A percentile compares a stretch with the other conserved stretches of the same genome.
Evolutionary conservation across 306 rosid genomes (phyloP).

Genomic region (Purshia tridentata): DNA sequence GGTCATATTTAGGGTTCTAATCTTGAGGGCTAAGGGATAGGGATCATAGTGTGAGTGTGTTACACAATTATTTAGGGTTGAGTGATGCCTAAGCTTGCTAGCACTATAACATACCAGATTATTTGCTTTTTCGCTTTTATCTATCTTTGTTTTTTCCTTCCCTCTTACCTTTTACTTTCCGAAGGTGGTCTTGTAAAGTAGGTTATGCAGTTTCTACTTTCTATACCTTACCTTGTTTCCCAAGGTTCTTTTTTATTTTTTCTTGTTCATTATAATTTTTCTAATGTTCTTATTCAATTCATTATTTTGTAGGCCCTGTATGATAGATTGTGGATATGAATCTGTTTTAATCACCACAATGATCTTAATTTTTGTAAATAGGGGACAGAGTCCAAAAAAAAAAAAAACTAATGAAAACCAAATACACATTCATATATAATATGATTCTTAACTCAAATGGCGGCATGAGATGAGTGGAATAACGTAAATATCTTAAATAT

Average conservation of each 20-base stretch:
- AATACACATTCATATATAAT: too few species aligned
- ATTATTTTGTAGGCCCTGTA: too few species aligned
- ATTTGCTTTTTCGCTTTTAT: not conserved
- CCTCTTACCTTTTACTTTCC: not conserved
- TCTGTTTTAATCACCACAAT: too few species aligned
- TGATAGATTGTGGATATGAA: too few species aligned
- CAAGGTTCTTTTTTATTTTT: not conserved
- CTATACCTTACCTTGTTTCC: not conserved
- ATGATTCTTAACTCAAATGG: too few species aligned
- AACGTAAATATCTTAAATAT: too few species aligned
- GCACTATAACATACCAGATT: not conserved
- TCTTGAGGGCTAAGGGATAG: constrained; percentile 1
- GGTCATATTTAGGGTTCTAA: not conserved
- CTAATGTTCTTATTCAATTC: too few species aligned
- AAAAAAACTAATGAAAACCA: too few species aligned
- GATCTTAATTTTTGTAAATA: too few species aligned
- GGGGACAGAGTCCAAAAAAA: too few species aligned
- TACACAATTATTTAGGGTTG: constrained; percentile 7
- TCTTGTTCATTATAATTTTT: too few species aligned
- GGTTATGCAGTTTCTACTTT: not conserved
- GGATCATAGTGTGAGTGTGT: not conserved
- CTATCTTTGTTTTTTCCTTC: not conserved
- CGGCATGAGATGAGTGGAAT: too few species aligned
- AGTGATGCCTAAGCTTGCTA: constrained; percentile 14
- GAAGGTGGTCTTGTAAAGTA: not conserved